A percentile compares a stretch with the other conserved stretches of the same genome.
phyloP scores from a whole-genome alignment of 2,329 filamentous ascomycete genomes.

The Didymella pomorum region DNA sequence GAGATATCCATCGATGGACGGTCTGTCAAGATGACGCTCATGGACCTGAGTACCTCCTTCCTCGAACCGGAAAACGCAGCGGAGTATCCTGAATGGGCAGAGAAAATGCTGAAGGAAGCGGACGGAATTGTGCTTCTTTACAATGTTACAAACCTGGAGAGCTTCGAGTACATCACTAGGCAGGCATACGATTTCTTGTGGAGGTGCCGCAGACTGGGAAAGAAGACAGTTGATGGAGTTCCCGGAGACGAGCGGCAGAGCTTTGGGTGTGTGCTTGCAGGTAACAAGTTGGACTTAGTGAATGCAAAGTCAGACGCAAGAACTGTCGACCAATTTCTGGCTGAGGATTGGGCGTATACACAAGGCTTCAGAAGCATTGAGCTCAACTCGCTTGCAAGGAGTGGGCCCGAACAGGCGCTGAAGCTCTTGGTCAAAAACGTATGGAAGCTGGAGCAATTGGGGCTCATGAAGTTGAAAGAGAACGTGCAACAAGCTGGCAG shows the following conservation, averaged over 20 bases:
- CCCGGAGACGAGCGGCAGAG: constrained; percentile 15
- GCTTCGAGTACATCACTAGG: constrained; percentile 33
- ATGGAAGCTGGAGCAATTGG: constrained; percentile 19
- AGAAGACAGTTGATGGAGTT: background rate
- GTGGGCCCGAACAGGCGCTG: constrained; percentile 25
- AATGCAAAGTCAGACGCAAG: constrained; percentile 13
- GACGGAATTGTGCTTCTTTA: constrained; percentile 42
- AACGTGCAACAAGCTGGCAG: background rate
- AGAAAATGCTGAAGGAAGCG: constrained; percentile 19
- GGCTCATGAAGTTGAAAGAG: background rate
- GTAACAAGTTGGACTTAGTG: constrained; percentile 36
- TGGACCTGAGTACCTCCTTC: constrained; percentile 35
- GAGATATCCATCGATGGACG: constrained; percentile 22
- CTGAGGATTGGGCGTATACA: constrained; percentile 34
- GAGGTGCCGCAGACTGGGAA: constrained; percentile 12
- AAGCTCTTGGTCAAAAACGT: constrained; percentile 28
- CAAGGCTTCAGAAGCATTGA: constrained; percentile 35
- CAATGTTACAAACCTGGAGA: constrained; percentile 34
- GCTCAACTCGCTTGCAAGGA: constrained; percentile 21
- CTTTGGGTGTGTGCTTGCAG: constrained; percentile 42
- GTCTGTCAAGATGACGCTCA: constrained; percentile 18
- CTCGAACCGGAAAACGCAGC: constrained; percentile 12
- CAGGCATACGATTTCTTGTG: constrained; percentile 31
- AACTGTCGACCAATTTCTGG: constrained; percentile 27
- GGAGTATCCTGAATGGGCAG: constrained; percentile 12